phyloP scores from a whole-genome alignment of 169 alveolate genomes.

The Theileria annulata region DNA sequence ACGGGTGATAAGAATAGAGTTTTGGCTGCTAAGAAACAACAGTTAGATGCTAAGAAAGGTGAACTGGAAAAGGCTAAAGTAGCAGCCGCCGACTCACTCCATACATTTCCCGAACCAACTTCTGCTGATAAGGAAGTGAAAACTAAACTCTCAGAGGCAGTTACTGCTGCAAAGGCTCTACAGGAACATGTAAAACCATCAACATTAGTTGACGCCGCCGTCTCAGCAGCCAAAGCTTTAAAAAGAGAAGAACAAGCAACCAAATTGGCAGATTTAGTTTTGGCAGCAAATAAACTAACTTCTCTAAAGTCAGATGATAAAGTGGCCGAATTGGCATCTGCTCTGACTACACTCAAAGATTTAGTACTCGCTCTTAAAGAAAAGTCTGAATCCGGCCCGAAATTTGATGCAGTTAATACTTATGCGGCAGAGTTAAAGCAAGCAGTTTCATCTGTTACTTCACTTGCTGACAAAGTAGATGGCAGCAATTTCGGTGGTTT shows the following conservation, averaged over 20 bases:
- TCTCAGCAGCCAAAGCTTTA: neutral
- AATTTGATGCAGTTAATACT: neutral
- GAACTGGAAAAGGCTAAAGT: neutral
- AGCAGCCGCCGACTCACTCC: neutral
- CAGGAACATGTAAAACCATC: neutral
- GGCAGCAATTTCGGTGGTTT: neutral
- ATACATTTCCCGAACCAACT: neutral
- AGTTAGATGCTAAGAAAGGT: neutral
- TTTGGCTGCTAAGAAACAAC: neutral
- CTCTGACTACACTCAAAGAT: neutral
- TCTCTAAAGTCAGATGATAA: neutral
- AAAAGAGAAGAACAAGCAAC: neutral
- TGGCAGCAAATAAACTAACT: neutral
- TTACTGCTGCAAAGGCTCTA: neutral
- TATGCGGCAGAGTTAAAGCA: neutral
- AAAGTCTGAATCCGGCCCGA: neutral
- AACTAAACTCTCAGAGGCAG: neutral
- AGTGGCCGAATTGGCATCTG: neutral
- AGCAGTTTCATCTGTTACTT: neutral
- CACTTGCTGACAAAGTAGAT: neutral
- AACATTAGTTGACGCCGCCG: neutral
- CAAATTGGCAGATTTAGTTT: neutral
- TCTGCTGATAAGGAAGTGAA: neutral
- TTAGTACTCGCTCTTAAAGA: neutral
- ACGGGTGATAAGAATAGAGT: neutral